phyloP scores from a whole-genome alignment of 2,329 filamentous ascomycete species.

The Phaeosphaeria sp. region DNA sequence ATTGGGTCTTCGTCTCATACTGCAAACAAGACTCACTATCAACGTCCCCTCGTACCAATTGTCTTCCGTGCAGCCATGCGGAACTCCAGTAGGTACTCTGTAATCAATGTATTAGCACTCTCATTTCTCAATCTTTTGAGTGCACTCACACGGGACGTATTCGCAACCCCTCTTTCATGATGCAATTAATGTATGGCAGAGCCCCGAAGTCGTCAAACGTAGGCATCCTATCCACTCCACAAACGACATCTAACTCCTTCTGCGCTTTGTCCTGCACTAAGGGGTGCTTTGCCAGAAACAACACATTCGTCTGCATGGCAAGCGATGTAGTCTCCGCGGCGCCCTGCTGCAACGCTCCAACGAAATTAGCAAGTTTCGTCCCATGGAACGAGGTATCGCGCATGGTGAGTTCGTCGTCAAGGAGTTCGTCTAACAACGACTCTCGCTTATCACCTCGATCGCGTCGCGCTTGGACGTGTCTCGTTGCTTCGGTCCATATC shows the following conservation, averaged over 20 bases:
- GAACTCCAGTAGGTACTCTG: slow-evolving; percentile 31
- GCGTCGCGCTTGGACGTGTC: slow-evolving; percentile 25
- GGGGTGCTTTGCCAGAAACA: slow-evolving; percentile 31
- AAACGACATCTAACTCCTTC: slow-evolving; percentile 24
- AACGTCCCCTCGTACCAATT: slow-evolving; percentile 40
- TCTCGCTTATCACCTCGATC: slow-evolving; percentile 25
- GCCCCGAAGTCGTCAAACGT: slow-evolving; percentile 31
- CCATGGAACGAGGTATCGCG: slow-evolving; percentile 17
- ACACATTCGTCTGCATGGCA: slow-evolving; percentile 24
- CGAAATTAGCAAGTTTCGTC: slow-evolving; percentile 24
- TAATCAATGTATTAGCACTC: neutral
- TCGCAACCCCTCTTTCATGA: slow-evolving; percentile 37
- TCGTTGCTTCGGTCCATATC: slow-evolving; percentile 25
- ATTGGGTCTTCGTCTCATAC: neutral
- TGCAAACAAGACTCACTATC: slow-evolving; percentile 22
- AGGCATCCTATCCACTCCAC: slow-evolving; percentile 24
- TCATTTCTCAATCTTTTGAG: neutral
- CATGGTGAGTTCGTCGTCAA: slow-evolving; percentile 18
- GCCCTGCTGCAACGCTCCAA: slow-evolving; percentile 27
- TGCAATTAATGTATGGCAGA: slow-evolving; percentile 39
- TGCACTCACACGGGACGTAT: slow-evolving; percentile 34
- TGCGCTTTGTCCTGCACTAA: slow-evolving; percentile 29
- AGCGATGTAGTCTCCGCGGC: slow-evolving; percentile 31
- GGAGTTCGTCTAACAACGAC: slow-evolving; percentile 35
- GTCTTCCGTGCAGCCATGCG: slow-evolving; percentile 30